Base-by-base conservation (phyloP, 345 rosid species). In the Sonneratia caseolaris region DNA sequence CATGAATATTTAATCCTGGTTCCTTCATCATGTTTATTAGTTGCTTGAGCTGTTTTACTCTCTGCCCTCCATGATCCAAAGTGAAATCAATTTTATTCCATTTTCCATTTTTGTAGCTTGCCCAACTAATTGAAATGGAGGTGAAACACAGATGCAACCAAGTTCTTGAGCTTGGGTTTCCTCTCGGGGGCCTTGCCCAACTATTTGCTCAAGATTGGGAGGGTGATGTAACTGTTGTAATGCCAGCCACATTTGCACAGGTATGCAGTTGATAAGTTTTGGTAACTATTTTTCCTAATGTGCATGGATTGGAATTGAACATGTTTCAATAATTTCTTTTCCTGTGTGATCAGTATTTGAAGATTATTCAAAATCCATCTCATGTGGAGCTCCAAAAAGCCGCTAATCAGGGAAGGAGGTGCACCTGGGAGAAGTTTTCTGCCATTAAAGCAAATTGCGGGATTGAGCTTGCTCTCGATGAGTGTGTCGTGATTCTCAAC, bases 181-280 rank as follows among this genome's bases (percentile, higher is more conserved):
- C 94, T 0, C 79, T 95, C 0, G 97, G 98, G 68, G 98, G 99
- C 75, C 72, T 92, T 6, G 97, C 99, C 47, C 89, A 82, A 82
- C 89, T 95, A 49, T 92, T 90, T 83, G 92, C 97, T 78, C 99
- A 95, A 77, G 99, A 95, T 61, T 92, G 99, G 99, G 99, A 95
- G 76, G 99, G 99, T 5, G 99, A 95, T 77, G 90, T 95, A 64
- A 95, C 97, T 70, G 91, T 95, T 75, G 98, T 95, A 72, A 92
- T 92, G 98, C 97, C 99, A 51, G 98, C 99, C 76, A 95, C 99
- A 18, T 84, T 89, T 72, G 85, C 96, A 81, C 98, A 95, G 99
- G 99, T 95, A 83, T 36, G 64, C 43, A 24, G 37, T 12, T n/a
- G 43, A 36, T 72, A 43, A 45, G 19, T 62, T 62, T 27, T 36